Conservation (phyloP, 306 rosid species). For the Begonia peltatifolia region DNA sequence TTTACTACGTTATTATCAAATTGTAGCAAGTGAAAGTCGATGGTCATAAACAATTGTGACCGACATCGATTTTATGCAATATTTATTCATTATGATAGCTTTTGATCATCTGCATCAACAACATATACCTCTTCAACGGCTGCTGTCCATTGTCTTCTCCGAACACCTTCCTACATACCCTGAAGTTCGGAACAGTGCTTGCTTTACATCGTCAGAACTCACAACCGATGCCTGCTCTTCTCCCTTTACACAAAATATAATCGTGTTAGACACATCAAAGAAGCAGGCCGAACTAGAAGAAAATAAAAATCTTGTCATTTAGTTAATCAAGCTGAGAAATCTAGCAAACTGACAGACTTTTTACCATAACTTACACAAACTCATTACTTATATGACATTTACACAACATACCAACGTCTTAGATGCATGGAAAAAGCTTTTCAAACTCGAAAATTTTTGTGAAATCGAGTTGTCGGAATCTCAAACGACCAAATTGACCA, state of each 20-base stretch:
- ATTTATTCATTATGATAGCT: background rate
- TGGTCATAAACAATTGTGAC: too few relatives aligned
- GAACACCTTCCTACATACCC: constrained; percentile 65
- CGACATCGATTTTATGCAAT: too few relatives aligned
- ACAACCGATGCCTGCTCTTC: constrained; percentile 13
- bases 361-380: too few relatives aligned
- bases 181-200: constrained; percentile 42
- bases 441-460: too few relatives aligned
- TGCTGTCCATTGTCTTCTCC: constrained; percentile 9
- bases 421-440: background rate
- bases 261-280: too few relatives aligned
- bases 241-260: constrained; percentile 13
- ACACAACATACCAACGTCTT: too few relatives aligned
- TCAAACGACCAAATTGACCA: too few relatives aligned
- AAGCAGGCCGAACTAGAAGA: background rate
- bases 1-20: too few relatives aligned
- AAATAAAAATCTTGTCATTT: too few relatives aligned
- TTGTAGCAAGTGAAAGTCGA: too few relatives aligned
- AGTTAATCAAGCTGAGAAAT: background rate
- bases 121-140: background rate
- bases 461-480: too few relatives aligned
- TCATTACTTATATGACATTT: too few relatives aligned
- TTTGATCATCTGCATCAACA: background rate
- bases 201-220: constrained; percentile 47
- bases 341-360: background rate